Percentiles rank a stretch among this genome's conserved stretches.
Evolutionary conservation across 2,329 filamentous ascomycete genomes (phyloP).

Genomic region (Sporothrix globosa): DNA sequence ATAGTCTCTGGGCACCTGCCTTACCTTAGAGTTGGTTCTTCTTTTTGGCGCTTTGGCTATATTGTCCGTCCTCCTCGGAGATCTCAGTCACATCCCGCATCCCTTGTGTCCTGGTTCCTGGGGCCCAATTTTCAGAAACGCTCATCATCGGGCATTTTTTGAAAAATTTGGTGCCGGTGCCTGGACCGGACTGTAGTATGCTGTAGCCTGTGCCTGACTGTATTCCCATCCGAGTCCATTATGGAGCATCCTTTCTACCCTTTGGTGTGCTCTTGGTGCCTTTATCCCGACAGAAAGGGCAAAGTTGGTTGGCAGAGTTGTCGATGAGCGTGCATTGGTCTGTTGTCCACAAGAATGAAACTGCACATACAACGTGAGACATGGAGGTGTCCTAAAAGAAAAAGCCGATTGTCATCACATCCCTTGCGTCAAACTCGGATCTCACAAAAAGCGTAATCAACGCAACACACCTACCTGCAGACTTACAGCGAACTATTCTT

Average conservation of each 20-base stretch:
- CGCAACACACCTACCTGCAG: too few relatives aligned
- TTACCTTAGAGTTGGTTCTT: neutral
- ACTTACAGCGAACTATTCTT: too few relatives aligned
- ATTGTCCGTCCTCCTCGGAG: neutral
- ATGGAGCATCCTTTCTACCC: neutral
- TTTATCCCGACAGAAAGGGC: neutral
- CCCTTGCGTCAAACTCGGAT: slow-evolving; percentile 9
- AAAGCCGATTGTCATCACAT: neutral
- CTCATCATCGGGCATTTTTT: slow-evolving; percentile 25
- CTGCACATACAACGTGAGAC: slow-evolving; percentile 10
- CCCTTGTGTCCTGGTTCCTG: slow-evolving; percentile 2
- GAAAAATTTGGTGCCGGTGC: neutral
- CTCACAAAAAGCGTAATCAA: slow-evolving; percentile 8
- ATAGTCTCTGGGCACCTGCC: neutral
- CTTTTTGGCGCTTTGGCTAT: neutral
- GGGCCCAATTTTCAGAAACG: neutral
- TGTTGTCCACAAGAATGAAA: neutral
- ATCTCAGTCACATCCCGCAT: slow-evolving; percentile 1
- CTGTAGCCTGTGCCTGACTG: neutral
- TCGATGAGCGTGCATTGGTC: neutral
- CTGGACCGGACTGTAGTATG: neutral
- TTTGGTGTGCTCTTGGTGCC: neutral
- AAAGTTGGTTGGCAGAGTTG: neutral
- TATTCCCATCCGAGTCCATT: neutral
- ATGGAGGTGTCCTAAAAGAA: slow-evolving; percentile 1